Evolutionary conservation across 331 rosid genomes (phyloP).

Genomic region (Stylosanthes scabra): DNA sequence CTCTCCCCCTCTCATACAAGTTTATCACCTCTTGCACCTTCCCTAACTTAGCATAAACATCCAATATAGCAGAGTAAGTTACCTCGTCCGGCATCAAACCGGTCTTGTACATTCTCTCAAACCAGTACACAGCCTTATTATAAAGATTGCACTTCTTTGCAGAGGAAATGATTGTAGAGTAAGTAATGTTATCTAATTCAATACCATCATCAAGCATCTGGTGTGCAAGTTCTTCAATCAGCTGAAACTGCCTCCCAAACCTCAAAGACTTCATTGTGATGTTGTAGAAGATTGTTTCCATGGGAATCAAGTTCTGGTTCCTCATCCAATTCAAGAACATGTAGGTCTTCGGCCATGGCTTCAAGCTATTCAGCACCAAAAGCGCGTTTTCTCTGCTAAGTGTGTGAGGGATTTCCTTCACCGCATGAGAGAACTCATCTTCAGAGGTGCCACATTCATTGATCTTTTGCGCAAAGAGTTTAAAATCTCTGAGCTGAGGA

Average conservation of each 20-base stretch:
- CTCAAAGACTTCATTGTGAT: conserved; percentile 94
- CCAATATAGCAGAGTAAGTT: conserved; percentile 87
- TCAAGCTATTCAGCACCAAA: conserved; percentile 82
- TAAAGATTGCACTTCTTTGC: conserved; percentile 73
- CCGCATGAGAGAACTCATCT: conserved; percentile 55
- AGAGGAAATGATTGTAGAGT: conserved; percentile 85
- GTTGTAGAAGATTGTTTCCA: conserved; percentile 95
- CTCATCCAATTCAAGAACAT: conserved; percentile 80
- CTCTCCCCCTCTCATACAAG: conserved; percentile 90
- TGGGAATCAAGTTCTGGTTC: conserved; percentile 69
- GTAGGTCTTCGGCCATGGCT: conserved; percentile 81
- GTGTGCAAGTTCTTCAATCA: conserved; percentile 81
- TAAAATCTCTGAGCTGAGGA: conserved; percentile 68
- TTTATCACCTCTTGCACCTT: conserved; percentile 87
- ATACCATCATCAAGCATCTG: conserved; percentile 75
- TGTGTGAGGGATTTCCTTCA: conserved; percentile 70
- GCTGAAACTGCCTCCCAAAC: conserved; percentile 87
- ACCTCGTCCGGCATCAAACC: conserved; percentile 98
- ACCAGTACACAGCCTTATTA: conserved; percentile 92
- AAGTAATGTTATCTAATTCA: conserved; percentile 84
- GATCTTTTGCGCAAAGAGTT: conserved; percentile 65
- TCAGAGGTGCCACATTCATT: conserved; percentile 53
- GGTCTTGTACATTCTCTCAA: conserved; percentile 94
- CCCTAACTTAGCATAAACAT: conserved; percentile 87
- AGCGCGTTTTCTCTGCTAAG: conserved; percentile 74